Evolutionary conservation across 2,329 filamentous ascomycete genomes (phyloP).

Genomic region (Rhinocladiella mackenziei): DNA sequence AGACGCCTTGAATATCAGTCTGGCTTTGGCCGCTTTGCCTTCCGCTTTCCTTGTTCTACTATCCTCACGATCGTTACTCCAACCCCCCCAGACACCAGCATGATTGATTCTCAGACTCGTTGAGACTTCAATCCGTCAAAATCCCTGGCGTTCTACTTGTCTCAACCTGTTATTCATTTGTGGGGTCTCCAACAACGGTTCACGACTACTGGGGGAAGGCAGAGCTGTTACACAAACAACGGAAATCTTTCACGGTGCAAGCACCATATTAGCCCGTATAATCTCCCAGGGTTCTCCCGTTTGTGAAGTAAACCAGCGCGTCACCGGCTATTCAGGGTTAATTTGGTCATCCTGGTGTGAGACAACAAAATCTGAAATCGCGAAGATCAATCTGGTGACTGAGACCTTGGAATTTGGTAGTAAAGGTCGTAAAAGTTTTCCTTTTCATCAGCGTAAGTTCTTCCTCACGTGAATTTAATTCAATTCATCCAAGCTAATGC

Average conservation of each 20-base stretch:
- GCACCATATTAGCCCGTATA: not conserved
- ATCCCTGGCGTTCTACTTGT: slow-evolving; percentile 10
- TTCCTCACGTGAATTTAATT: not conserved
- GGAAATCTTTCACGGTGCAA: no score
- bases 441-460: no score
- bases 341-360: not conserved
- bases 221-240: no score
- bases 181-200: no score
- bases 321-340: not conserved
- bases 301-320: not conserved
- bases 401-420: no score
- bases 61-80: slow-evolving; percentile 19
- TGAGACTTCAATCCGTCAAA: slow-evolving; percentile 8
- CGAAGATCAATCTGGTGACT: not conserved
- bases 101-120: slow-evolving; percentile 7
- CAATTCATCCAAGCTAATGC: not conserved
- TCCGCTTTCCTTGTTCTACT: slow-evolving; percentile 8
- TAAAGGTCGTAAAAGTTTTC: no score
- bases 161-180: slow-evolving; percentile 15
- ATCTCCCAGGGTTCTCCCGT: not conserved
- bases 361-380: not conserved
- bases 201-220: no score
- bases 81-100: not conserved
- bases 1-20: slow-evolving; percentile 14
- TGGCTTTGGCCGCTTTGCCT: not conserved